Base-by-base conservation (phyloP, 2,329 filamentous ascomycete genomes). In the Xylariaceae sp. region DNA sequence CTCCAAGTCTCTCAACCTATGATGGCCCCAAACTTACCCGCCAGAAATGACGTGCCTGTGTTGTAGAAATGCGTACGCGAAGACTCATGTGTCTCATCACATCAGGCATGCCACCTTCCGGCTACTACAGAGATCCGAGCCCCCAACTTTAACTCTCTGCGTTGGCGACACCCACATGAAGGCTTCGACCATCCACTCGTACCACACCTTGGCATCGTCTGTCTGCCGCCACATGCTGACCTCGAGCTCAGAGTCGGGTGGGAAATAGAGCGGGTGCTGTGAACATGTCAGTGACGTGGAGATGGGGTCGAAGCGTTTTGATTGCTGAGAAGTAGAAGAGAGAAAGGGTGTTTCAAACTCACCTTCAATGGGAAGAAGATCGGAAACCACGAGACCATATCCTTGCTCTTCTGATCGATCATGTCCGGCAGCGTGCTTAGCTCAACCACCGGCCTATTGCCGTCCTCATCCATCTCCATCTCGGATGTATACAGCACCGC, bases 351-450 rank as follows among this genome's bases (percentile, higher is more conserved):
- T n/a, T 8, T 8, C 18, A 32, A 27, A 70, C 82, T 67, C 77
- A 92, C 92, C 85, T 94, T 96, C 11, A 99, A 76, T 0, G 95
- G 94, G 69, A 99, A 99, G 76, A 93, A 97, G 24, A 99, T 97
- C 1, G 94, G 94, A 71, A 99, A 99, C 94, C 94, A 99, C 50
- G 91, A 96, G 60, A 97, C 96, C 95, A 99, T 99, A 65, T 95
- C 92, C 68, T 88, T 89, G 78, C 92, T 96, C 82, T 97, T 97
- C 52, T 78, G 77, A 50, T 94, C 91, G 74, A 99, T 97, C 24
- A 88, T 90, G 60, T 96, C 89, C 0, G 94, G 95, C 66, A 96
- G 88, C 3, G 89, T 99, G 67, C 91, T 96, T 55, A 99, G 81
- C 75, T 97, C 93, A 4, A 97, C 84, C 63, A 84, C 86, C 1